phyloP scores from a whole-genome alignment of 1,139 yeast species.

The Kodamaea sp. region DNA sequence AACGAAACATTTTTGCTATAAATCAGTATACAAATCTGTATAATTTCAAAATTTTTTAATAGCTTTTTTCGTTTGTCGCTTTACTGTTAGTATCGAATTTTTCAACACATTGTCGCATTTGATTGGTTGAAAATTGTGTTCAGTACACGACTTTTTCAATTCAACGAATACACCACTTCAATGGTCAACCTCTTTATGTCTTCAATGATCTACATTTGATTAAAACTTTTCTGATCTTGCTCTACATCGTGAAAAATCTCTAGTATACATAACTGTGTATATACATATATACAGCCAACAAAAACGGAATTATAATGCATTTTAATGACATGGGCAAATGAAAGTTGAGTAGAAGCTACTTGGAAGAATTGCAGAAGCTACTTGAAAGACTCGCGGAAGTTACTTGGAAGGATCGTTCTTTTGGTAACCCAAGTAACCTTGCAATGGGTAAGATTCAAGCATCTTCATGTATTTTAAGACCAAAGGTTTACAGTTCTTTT shows the following conservation, averaged over 20 bases:
- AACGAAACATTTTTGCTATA: conserved; percentile 51
- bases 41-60: too few species aligned
- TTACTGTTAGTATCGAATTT: too few species aligned
- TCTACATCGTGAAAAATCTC: not conserved
- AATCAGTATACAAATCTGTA: too few species aligned
- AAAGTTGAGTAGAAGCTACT: conserved; percentile 30
- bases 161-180: too few species aligned
- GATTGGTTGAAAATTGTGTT: too few species aligned
- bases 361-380: conserved; percentile 78
- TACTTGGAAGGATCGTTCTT: conserved; percentile 80
- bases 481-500: conserved; percentile 56
- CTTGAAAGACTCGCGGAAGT: too few species aligned
- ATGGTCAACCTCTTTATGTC: too few species aligned
- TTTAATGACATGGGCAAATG: not conserved
- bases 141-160: too few species aligned
- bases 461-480: conserved; percentile 76
- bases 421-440: conserved; percentile 78
- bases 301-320: not conserved
- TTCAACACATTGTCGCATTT: too few species aligned
- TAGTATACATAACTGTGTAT: conserved; percentile 6
- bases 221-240: too few species aligned
- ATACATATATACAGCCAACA: conserved; percentile 3
- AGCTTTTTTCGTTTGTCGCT: too few species aligned
- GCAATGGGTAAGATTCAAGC: conserved; percentile 64
- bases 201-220: too few species aligned